These are phyloP conservation scores for Penicillium digitatum DNA, from an alignment of 2,329 filamentous ascomycete genomes.

Conservation along the genomic window DNA sequence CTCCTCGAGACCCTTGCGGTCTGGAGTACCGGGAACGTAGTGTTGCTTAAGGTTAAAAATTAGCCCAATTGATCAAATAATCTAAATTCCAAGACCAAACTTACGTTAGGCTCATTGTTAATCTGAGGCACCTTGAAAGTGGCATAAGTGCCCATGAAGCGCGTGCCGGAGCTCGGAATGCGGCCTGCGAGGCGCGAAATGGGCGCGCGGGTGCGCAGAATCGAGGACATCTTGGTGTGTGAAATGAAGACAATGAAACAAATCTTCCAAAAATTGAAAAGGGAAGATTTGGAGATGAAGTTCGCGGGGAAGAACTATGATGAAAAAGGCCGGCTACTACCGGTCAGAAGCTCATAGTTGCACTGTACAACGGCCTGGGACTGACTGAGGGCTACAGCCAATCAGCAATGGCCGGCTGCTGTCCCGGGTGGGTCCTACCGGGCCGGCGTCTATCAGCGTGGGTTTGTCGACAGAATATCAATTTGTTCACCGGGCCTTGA, in stretches of 20 bases:
- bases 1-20: slow-evolving; percentile 70
- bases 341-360: slow-evolving; percentile 9
- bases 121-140: slow-evolving; percentile 84
- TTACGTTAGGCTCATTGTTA: slow-evolving; percentile 91
- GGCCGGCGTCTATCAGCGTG: slow-evolving; percentile 3
- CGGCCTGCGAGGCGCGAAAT: slow-evolving; percentile 20
- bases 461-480: background rate
- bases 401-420: slow-evolving; percentile 10
- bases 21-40: slow-evolving; percentile 77
- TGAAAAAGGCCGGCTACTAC: slow-evolving; percentile 22
- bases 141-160: slow-evolving; percentile 59
- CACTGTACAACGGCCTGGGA: background rate
- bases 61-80: slow-evolving; percentile 1
- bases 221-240: slow-evolving; percentile 27
- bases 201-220: slow-evolving; percentile 28
- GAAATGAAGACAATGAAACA: background rate
- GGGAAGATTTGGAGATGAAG: slow-evolving; percentile 7
- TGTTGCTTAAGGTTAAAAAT: slow-evolving; percentile 60
- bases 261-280: slow-evolving; percentile 1
- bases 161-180: slow-evolving; percentile 21
- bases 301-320: slow-evolving; percentile 26
- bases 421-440: slow-evolving; percentile 16
- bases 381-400: background rate
- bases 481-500: background rate
- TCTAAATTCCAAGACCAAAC: slow-evolving; percentile 34